Evolutionary conservation across 768 basidiomycete genomes (phyloP).

Genomic region (Sarcomyxa edulis): DNA sequence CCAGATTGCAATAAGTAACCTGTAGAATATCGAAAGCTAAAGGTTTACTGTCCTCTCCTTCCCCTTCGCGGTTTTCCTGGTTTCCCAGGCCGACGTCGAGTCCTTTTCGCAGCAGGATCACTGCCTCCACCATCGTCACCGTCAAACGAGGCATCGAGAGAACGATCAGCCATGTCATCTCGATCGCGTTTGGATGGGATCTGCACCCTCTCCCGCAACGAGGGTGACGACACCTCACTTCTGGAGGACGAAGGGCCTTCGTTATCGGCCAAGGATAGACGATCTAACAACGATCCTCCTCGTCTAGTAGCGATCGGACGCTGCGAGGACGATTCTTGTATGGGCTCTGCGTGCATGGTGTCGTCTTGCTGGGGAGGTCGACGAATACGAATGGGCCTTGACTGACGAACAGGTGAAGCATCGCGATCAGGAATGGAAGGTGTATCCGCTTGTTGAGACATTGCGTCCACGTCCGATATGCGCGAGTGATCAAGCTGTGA

Average conservation of each 20-base stretch:
- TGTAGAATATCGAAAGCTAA: no score
- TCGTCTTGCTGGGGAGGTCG: conserved; percentile 2
- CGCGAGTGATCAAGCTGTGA: neutral
- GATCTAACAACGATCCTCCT: conserved; percentile 26
- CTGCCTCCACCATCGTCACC: conserved; percentile 20
- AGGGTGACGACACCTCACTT: conserved; percentile 13
- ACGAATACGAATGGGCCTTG: conserved; percentile 2
- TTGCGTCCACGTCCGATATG: no score
- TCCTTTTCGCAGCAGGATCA: conserved; percentile 20
- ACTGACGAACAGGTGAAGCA: neutral
- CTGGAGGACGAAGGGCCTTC: conserved; percentile 8
- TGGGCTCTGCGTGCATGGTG: neutral
- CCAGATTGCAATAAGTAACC: no score
- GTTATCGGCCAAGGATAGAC: conserved; percentile 22
- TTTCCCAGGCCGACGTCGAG: conserved; percentile 22
- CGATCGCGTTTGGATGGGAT: conserved; percentile 36
- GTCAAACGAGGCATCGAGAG: conserved; percentile 18
- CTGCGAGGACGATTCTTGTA: neutral
- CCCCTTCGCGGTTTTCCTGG: conserved; percentile 18
- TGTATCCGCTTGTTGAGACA: no score
- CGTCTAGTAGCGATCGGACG: conserved; percentile 13
- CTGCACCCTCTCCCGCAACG: conserved; percentile 32
- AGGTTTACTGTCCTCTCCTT: no score
- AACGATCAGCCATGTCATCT: conserved; percentile 21
- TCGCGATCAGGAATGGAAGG: neutral